Conservation (phyloP, 352 stramenopile genomes). For the Pythium periplocum region DNA sequence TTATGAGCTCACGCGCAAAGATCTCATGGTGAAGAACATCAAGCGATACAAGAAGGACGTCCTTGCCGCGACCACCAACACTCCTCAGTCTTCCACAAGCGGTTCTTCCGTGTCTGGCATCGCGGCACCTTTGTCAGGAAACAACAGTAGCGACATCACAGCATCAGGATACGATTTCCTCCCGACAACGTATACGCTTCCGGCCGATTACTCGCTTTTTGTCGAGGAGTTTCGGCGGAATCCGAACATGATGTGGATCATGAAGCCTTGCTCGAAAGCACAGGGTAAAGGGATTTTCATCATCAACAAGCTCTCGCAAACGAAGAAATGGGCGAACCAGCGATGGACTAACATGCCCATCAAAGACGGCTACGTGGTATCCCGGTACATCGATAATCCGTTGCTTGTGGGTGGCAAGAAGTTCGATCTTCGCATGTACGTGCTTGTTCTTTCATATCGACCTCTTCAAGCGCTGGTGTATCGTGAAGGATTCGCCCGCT, state of each 20-base stretch:
- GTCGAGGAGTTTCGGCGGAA: slow-evolving; percentile 87
- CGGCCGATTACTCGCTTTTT: slow-evolving; percentile 91
- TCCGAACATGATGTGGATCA: slow-evolving; percentile 91
- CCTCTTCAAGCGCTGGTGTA: slow-evolving; percentile 81
- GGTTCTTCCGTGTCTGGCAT: neutral
- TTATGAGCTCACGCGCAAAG: slow-evolving; percentile 90
- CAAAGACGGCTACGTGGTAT: slow-evolving; percentile 87
- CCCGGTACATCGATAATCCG: slow-evolving; percentile 88
- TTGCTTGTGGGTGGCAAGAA: slow-evolving; percentile 91
- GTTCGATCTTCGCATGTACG: slow-evolving; percentile 92
- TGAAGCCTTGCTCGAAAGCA: slow-evolving; percentile 89
- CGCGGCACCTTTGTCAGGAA: neutral
- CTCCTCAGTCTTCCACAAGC: slow-evolving; percentile 1
- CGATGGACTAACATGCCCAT: slow-evolving; percentile 57
- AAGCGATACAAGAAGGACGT: slow-evolving; percentile 84
- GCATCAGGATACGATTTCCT: slow-evolving; percentile 61
- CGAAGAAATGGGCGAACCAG: slow-evolving; percentile 85
- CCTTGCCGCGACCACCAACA: slow-evolving; percentile 8
- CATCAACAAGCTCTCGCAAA: slow-evolving; percentile 90
- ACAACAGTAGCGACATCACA: slow-evolving; percentile 11
- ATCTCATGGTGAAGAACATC: slow-evolving; percentile 94
- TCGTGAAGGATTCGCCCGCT: slow-evolving; percentile 88
- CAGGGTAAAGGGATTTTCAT: slow-evolving; percentile 94
- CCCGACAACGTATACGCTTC: slow-evolving; percentile 90
- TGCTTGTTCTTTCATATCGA: slow-evolving; percentile 87